Conservation (phyloP, 768 basidiomycete species). For the Rhodotorula taiwanensis region DNA sequence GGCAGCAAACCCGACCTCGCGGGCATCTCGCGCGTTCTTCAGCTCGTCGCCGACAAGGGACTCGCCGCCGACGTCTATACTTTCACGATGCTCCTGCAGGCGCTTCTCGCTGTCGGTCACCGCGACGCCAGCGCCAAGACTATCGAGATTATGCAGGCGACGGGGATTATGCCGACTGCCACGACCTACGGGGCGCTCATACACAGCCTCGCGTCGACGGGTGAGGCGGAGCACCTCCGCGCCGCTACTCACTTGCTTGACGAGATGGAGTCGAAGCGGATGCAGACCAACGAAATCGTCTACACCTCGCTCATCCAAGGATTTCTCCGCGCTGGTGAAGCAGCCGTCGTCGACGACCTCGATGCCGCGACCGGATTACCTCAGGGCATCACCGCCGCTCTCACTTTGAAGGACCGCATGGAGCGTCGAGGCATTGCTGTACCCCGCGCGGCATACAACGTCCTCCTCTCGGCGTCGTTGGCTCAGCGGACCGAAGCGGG, state of each 20-base stretch:
- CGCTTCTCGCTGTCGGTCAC: constrained; percentile 62
- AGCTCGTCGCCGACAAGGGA: constrained; percentile 53
- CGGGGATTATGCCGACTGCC: constrained; percentile 65
- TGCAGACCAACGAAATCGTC: constrained; percentile 65
- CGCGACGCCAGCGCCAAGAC: constrained; percentile 61
- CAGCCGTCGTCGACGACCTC: constrained; percentile 34
- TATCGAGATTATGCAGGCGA: constrained; percentile 65
- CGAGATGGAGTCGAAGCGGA: constrained; percentile 59
- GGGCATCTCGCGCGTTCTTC: constrained; percentile 56
- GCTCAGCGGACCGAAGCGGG: constrained; percentile 47
- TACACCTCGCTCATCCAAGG: constrained; percentile 74
- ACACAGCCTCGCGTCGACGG: constrained; percentile 59
- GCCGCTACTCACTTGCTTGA: constrained; percentile 64
- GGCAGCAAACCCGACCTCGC: constrained; percentile 55
- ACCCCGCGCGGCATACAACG: constrained; percentile 65
- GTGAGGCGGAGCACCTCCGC: constrained; percentile 50
- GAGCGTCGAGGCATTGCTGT: constrained; percentile 49
- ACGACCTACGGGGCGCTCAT: constrained; percentile 75
- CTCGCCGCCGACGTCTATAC: constrained; percentile 72
- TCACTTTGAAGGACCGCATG: constrained; percentile 37
- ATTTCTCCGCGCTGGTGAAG: constrained; percentile 52
- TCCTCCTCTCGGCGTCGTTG: constrained; percentile 64
- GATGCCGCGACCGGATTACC: constrained; percentile 34
- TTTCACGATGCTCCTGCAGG: constrained; percentile 76
- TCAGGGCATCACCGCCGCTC: constrained; percentile 57